phyloP scores from a whole-genome alignment of 148 eudicot species.

The Dianthus caryophyllus region DNA sequence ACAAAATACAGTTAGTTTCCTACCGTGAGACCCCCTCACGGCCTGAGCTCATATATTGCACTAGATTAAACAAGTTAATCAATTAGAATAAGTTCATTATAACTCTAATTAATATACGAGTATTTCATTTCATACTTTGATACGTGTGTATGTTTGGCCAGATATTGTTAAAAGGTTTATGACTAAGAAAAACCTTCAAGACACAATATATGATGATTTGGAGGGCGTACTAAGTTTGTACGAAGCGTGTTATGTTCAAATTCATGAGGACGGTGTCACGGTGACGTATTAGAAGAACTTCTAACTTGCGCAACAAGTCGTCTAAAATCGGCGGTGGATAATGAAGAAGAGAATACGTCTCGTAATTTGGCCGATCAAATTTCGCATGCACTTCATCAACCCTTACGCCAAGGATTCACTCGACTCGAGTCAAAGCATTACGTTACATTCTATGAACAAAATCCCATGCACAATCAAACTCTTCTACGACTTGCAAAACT shows the following conservation, averaged over 20 bases:
- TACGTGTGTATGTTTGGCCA: too few species aligned
- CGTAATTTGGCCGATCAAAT: slow-evolving; percentile 25
- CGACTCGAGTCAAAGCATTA: slow-evolving; percentile 39
- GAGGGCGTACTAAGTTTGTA: slow-evolving; percentile 30
- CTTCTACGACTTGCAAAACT: slow-evolving; percentile 36
- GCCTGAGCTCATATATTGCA: too few species aligned
- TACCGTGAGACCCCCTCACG: too few species aligned
- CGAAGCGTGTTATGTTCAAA: slow-evolving; percentile 25
- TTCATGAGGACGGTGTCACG: too few species aligned
- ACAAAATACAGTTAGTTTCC: too few species aligned
- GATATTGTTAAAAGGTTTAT: slow-evolving; percentile 26
- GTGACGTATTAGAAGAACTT: slow-evolving; percentile 26
- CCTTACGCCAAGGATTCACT: slow-evolving; percentile 30
- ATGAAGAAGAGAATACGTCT: slow-evolving; percentile 1
- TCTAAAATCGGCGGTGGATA: slow-evolving; percentile 9
- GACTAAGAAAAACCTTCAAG: slow-evolving; percentile 13
- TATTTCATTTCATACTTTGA: too few species aligned
- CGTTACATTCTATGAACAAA: slow-evolving; percentile 35
- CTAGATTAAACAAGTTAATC: too few species aligned
- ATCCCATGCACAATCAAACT: slow-evolving; percentile 15
- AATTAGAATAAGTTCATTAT: too few species aligned
- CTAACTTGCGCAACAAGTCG: slow-evolving; percentile 14
- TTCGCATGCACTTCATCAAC: slow-evolving; percentile 30
- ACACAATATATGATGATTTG: neutral
- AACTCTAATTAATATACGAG: too few species aligned